These are phyloP conservation scores for Aristolochia contorta DNA, from an alignment of 164 flowering plant species.

Conservation along the genomic window DNA sequence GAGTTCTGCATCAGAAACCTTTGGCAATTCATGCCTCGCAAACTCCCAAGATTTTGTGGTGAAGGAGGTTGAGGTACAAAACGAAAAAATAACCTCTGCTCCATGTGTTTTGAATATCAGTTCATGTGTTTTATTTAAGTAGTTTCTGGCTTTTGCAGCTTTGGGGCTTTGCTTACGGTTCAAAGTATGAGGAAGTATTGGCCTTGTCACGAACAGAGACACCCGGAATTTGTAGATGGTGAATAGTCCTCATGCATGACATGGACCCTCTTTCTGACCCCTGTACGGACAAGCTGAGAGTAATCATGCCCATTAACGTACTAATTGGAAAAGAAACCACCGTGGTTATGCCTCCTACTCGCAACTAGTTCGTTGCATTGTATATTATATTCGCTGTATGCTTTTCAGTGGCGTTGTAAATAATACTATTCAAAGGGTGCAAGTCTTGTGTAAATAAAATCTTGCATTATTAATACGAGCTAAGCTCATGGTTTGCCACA, in stretches of 20 bases:
- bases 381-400: too few species aligned
- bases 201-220: constrained; percentile 47
- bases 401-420: too few species aligned
- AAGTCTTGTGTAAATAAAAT: too few species aligned
- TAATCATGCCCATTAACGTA: too few species aligned
- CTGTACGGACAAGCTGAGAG: too few species aligned
- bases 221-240: constrained; percentile 81
- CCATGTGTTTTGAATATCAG: not conserved
- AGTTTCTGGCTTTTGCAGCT: constrained; percentile 34
- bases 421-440: too few species aligned
- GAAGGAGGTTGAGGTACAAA: constrained; percentile 88
- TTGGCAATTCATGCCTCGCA: constrained; percentile 90
- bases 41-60: constrained; percentile 65
- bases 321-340: too few species aligned
- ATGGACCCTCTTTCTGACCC: too few species aligned
- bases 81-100: not conserved
- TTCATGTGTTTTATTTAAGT: not conserved
- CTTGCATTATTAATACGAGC: too few species aligned
- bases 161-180: constrained; percentile 87
- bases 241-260: constrained; percentile 7
- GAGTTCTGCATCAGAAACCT: constrained; percentile 87
- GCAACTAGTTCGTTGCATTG: too few species aligned
- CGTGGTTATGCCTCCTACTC: too few species aligned
- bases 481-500: too few species aligned
- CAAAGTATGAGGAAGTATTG: constrained; percentile 69